phyloP scores from a whole-genome alignment of 345 rosid genomes.

The Citrus medica region DNA sequence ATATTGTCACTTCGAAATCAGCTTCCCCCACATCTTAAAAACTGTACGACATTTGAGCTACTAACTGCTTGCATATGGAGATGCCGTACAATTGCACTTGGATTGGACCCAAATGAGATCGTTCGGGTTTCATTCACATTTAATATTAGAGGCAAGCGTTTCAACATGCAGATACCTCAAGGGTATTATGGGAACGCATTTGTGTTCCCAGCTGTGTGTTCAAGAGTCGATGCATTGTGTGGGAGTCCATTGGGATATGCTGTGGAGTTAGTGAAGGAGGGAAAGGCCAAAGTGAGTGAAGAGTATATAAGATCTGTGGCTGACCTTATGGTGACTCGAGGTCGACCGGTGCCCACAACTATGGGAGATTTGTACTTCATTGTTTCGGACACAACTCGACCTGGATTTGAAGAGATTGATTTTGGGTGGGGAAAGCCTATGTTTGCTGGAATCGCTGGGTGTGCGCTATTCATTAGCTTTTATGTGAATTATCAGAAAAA shows the following conservation, averaged over 20 bases:
- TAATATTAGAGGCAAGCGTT: constrained; percentile 9
- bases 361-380: background rate
- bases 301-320: constrained; percentile 12
- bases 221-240: constrained; percentile 1
- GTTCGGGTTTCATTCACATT: background rate
- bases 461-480: background rate
- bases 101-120: constrained; percentile 12
- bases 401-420: constrained; percentile 11
- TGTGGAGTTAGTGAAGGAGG: constrained; percentile 16
- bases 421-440: constrained; percentile 28
- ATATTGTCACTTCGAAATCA: background rate
- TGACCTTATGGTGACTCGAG: constrained; percentile 16
- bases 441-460: constrained; percentile 18
- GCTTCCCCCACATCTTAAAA: background rate
- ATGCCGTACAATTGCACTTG: constrained; percentile 21
- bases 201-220: constrained; percentile 7
- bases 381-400: background rate
- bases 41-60: constrained; percentile 17
- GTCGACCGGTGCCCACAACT: background rate
- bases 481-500: background rate
- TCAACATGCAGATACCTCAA: constrained; percentile 1
- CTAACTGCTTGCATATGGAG: constrained; percentile 23
- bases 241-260: background rate
- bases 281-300: constrained; percentile 7
- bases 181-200: constrained; percentile 29